A percentile compares a stretch with the other conserved stretches of the same genome.
These are phyloP conservation scores for Boletus tomentosulus DNA, from an alignment of 768 basidiomycete species.

Conservation along the genomic window DNA sequence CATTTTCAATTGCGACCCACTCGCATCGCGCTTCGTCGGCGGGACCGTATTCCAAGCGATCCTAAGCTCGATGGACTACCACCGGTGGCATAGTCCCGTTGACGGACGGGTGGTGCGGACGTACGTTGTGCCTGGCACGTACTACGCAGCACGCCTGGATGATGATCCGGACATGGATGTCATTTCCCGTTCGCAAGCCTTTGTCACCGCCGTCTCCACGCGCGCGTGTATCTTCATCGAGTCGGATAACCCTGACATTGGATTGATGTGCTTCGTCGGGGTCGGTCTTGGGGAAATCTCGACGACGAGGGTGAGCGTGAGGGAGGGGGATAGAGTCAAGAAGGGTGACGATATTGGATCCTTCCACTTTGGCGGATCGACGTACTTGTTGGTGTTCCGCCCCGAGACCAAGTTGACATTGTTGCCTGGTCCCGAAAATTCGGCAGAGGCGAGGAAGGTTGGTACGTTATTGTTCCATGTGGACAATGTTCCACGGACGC, in stretches of 20 bases:
- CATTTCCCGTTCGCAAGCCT: constrained; percentile 25
- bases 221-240: constrained; percentile 57
- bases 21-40: constrained; percentile 41
- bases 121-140: constrained; percentile 47
- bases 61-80: constrained; percentile 51
- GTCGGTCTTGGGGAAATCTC: constrained; percentile 64
- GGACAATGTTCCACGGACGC: neutral
- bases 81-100: constrained; percentile 62
- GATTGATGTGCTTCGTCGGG: constrained; percentile 54
- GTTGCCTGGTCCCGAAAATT: constrained; percentile 7
- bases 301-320: constrained; percentile 50
- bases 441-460: constrained; percentile 10
- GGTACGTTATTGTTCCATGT: constrained; percentile 19
- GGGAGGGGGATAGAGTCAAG: constrained; percentile 39
- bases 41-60: constrained; percentile 57
- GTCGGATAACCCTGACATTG: constrained; percentile 49
- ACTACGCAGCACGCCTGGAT: constrained; percentile 40
- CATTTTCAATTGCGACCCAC: constrained; percentile 45
- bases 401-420: constrained; percentile 24
- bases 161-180: constrained; percentile 25
- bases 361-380: constrained; percentile 64
- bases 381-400: constrained; percentile 45
- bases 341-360: constrained; percentile 57
- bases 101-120: constrained; percentile 39
- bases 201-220: constrained; percentile 46